Base-by-base conservation (phyloP, 257 asterid genomes). In the Solanum piurae region DNA sequence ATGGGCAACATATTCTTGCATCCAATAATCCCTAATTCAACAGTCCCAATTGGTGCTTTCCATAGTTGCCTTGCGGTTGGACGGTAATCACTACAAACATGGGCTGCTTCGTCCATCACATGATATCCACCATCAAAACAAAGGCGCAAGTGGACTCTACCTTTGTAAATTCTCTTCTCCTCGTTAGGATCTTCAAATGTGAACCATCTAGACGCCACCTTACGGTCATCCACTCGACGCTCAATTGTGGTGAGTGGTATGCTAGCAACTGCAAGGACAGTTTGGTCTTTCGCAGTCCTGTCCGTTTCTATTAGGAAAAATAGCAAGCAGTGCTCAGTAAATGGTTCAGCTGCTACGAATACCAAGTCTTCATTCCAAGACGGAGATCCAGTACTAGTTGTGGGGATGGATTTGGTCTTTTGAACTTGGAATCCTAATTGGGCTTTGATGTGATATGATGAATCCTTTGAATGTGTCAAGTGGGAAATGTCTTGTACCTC, bases 91-190 rank as follows among this genome's bases (percentile, higher is more conserved):
- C 99, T 95, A 55, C 98, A 94, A n/a, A 92, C 92, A 21, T 95
- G 91, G 42, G 95, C 94, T 1, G 94, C 94, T 82, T 96, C 99
- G 18, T 96, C 99, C 97, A 96, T 93, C 18, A 96, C 99, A 86
- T 95, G 99, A 89, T 96, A 96, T 40, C 99, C 98, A 85, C 99
- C 98, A 42, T 96, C 99, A 9, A 94, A 96, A 58, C 98, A 96
- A 5, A 95, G 89, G 49, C 93, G 87, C 88, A 96, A 76, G 85
- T 95, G 99, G 86, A 95, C 91, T 88, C 98, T 92, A 10, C 98
- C 99, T 86, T 86, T 93, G 88, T 95, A 94, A 0, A 91, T 86
- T 86, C 94, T 88, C 88, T 92, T 92, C 27, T 89, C 94, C 25
- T 92, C 95, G 1, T 90, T 89, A 21, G 92, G 93, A 52, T 93